These are phyloP conservation scores for Epichloe glyceriae DNA, from an alignment of 2,329 filamentous ascomycete species.

Conservation along the genomic window DNA sequence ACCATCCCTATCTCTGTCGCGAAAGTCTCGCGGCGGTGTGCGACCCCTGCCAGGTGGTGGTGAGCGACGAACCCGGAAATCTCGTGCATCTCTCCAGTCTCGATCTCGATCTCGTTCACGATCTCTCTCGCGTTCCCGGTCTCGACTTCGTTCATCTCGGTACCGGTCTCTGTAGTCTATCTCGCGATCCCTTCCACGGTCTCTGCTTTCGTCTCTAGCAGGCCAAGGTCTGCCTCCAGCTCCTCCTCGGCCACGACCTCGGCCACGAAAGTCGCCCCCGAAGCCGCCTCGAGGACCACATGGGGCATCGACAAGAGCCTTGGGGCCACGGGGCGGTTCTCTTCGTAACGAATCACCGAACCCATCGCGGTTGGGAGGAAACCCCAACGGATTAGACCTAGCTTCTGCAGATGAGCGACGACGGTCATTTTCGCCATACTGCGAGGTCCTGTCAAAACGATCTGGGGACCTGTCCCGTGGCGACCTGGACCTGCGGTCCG, in stretches of 20 bases:
- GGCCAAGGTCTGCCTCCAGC: slow-evolving; percentile 46
- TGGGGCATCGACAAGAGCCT: slow-evolving; percentile 60
- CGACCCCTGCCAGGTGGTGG: slow-evolving; percentile 44
- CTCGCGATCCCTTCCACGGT: slow-evolving; percentile 26
- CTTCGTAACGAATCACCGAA: slow-evolving; percentile 44
- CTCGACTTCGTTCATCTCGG: slow-evolving; percentile 28
- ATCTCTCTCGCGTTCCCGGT: slow-evolving; percentile 46
- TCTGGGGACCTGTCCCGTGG: slow-evolving; percentile 58
- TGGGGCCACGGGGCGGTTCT: slow-evolving; percentile 71
- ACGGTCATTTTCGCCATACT: slow-evolving; percentile 52
- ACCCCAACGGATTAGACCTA: slow-evolving; percentile 43
- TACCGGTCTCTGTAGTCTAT: slow-evolving; percentile 4
- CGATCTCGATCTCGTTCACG: slow-evolving; percentile 27
- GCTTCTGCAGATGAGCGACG: slow-evolving; percentile 52
- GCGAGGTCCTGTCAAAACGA: slow-evolving; percentile 43
- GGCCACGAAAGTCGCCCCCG: slow-evolving; percentile 47
- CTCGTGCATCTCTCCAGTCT: slow-evolving; percentile 28
- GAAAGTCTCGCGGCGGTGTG: slow-evolving; percentile 55
- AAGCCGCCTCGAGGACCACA: slow-evolving; percentile 56
- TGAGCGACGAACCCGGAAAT: slow-evolving; percentile 38
- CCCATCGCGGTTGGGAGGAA: slow-evolving; percentile 44
- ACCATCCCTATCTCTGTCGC: slow-evolving; percentile 43
- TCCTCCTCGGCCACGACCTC: slow-evolving; percentile 24
- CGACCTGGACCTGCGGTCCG: slow-evolving; percentile 50
- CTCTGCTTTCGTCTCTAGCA: slow-evolving; percentile 46